Evolutionary conservation across 345 rosid genomes (phyloP), one percentile per base, ranked within the genome.

Genomic region (Bruguiera sexangula): DNA sequence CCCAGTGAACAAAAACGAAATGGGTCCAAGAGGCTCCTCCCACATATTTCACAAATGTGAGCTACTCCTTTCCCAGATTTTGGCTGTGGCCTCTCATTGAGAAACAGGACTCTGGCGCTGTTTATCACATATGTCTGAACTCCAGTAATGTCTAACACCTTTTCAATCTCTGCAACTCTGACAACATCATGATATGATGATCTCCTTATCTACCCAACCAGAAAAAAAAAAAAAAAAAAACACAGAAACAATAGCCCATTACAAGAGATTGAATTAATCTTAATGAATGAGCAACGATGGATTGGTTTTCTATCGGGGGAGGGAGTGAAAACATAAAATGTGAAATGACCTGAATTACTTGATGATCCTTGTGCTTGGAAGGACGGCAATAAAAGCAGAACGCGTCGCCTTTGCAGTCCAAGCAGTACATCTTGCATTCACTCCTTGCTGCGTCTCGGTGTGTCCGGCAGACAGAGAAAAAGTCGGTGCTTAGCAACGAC

Each of bases 1-100:
- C 98, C 98, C 86, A 93, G 78, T 48, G 98, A 93, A 70, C 98
- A 93, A 79, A 93, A 93, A 60, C 96, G 92, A 75, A 89, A 85
- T 1, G 92, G 84, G 75, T 93, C 96, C 68, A 86, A 74, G 63
- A 93, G 91, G 65, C 88, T 90, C 78, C 98, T 84, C 32, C 88
- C 80, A 78, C 98, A 93, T 60, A 85, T 82, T 74, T 93, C 96
- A 30, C 98, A 93, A 39, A 82, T 52, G 75, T 88, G 93, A 24
- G 91, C 81, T 2, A 81, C 80, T 52, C 82, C 83, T 81, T 82
- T 83, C 1, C 85, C 75, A 34, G 85, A 65, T 75, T 85, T 84
- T 3, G 90, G 88, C 62, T 88, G 93, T 20, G 96, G 96, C 79
- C 98, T 85, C 81, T 93, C 89, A 58, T 90, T 93, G 63, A 93